These are phyloP conservation scores for Gyromitra esculenta DNA, from an alignment of 2,329 filamentous ascomycete species.

Conservation along the genomic window DNA sequence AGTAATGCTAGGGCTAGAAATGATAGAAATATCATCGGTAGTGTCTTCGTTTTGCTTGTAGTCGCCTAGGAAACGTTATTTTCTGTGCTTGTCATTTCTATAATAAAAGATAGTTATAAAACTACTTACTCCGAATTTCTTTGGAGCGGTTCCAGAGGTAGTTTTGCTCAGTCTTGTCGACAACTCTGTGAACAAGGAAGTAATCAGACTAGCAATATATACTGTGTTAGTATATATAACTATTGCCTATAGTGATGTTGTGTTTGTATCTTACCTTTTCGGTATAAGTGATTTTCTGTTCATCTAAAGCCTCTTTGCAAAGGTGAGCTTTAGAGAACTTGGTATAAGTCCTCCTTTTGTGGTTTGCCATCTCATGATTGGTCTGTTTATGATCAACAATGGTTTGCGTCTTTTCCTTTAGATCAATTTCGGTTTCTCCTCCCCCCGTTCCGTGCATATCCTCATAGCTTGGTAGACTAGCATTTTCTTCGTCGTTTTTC, in stretches of 20 bases:
- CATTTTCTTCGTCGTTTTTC: conserved; percentile 60
- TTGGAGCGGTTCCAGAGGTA: conserved; percentile 54
- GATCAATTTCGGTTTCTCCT: conserved; percentile 60
- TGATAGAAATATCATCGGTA: conserved; percentile 47
- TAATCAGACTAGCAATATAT: conserved; percentile 37
- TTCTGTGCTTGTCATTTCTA: background rate
- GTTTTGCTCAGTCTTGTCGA: conserved; percentile 53
- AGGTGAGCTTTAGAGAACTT: conserved; percentile 54
- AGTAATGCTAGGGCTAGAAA: conserved; percentile 25
- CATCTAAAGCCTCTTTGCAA: conserved; percentile 54
- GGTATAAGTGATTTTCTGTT: conserved; percentile 49
- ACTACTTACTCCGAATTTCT: conserved; percentile 52
- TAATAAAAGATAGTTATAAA: background rate
- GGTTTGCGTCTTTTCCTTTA: conserved; percentile 63
- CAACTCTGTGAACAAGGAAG: conserved; percentile 54
- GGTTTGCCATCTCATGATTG: conserved; percentile 63
- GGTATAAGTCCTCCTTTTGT: conserved; percentile 60
- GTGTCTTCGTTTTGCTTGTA: conserved; percentile 50
- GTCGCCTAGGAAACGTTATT: conserved; percentile 40
- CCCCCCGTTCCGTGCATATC: conserved; percentile 60
- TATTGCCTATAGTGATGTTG: background rate
- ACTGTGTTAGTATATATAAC: conserved; percentile 8
- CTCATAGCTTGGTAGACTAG: conserved; percentile 53
- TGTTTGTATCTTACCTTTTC: conserved; percentile 49
- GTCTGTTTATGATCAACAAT: conserved; percentile 65